Evolutionary conservation across 805 yeast genomes (phyloP).

Genomic region (Schwanniomyces pseudopolymorphus): DNA sequence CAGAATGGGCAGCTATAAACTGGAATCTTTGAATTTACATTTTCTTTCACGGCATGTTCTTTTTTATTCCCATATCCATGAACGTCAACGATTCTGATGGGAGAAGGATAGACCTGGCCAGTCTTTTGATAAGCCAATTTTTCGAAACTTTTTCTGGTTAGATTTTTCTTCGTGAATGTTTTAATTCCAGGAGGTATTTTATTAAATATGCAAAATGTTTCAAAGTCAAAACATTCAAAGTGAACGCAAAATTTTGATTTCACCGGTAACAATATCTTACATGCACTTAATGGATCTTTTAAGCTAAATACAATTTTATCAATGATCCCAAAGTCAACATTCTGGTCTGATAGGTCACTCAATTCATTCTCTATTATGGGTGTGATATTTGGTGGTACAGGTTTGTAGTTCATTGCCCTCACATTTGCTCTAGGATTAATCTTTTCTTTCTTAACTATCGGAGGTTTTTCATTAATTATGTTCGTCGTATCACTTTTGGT

Average conservation of each 20-base stretch:
- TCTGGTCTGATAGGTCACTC: slow-evolving; percentile 17
- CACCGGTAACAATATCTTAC: slow-evolving; percentile 39
- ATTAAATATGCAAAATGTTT: slow-evolving; percentile 39
- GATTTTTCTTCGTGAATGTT: slow-evolving; percentile 20
- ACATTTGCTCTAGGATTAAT: not conserved
- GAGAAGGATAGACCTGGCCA: slow-evolving; percentile 2
- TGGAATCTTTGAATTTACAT: slow-evolving; percentile 15
- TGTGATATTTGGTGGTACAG: slow-evolving; percentile 28
- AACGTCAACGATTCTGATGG: slow-evolving; percentile 2
- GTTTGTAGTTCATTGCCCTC: slow-evolving; percentile 12
- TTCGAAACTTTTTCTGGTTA: slow-evolving; percentile 22
- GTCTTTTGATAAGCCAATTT: slow-evolving; percentile 5
- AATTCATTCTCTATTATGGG: slow-evolving; percentile 29
- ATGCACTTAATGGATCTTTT: slow-evolving; percentile 40
- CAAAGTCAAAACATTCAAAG: slow-evolving; percentile 46
- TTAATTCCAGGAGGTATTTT: slow-evolving; percentile 29
- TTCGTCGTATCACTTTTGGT: too few species aligned
- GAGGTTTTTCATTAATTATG: not conserved
- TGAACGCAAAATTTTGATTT: slow-evolving; percentile 38
- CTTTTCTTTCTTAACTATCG: not conserved
- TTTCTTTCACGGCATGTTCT: not conserved
- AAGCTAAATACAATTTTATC: slow-evolving; percentile 38
- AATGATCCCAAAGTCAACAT: slow-evolving; percentile 31
- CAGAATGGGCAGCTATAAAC: slow-evolving; percentile 42
- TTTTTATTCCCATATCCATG: not conserved